These are phyloP conservation scores for Solanum chilense DNA, from an alignment of 257 asterid species.

Conservation along the genomic window DNA sequence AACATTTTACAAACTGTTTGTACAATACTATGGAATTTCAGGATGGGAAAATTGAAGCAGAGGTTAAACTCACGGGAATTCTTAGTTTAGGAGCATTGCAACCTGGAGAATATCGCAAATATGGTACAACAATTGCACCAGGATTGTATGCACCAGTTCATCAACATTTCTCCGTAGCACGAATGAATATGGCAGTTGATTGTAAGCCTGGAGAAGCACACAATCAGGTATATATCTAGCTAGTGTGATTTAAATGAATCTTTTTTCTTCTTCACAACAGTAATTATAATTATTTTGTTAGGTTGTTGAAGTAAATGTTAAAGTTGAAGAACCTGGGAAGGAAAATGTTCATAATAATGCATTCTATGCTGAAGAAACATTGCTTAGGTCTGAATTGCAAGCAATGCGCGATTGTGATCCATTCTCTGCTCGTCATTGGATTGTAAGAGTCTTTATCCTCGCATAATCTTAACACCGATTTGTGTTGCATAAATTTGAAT, in stretches of 20 bases:
- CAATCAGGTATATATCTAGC: conserved; percentile 58
- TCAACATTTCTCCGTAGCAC: conserved; percentile 95
- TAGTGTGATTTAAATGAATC: background rate
- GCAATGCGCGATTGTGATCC: conserved; percentile 94
- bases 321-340: conserved; percentile 88
- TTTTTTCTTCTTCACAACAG: background rate
- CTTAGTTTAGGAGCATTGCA: conserved; percentile 91
- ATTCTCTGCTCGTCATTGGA: conserved; percentile 90
- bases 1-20: background rate
- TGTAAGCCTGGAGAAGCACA: conserved; percentile 85
- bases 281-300: background rate
- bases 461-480: background rate
- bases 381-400: conserved; percentile 72
- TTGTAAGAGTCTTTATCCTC: conserved; percentile 38
- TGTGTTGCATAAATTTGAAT: background rate
- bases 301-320: conserved; percentile 94
- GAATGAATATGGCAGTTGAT: conserved; percentile 96
- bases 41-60: conserved; percentile 99
- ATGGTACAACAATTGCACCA: conserved; percentile 90
- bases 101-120: conserved; percentile 79
- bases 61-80: conserved; percentile 92
- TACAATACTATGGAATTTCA: conserved; percentile 5
- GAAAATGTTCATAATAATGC: conserved; percentile 86
- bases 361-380: conserved; percentile 84
- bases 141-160: conserved; percentile 97